Evolutionary conservation across 495 filamentous ascomycete genomes (phyloP), one percentile per base, ranked within the genome.

Genomic region (Ascobolus immersus): DNA sequence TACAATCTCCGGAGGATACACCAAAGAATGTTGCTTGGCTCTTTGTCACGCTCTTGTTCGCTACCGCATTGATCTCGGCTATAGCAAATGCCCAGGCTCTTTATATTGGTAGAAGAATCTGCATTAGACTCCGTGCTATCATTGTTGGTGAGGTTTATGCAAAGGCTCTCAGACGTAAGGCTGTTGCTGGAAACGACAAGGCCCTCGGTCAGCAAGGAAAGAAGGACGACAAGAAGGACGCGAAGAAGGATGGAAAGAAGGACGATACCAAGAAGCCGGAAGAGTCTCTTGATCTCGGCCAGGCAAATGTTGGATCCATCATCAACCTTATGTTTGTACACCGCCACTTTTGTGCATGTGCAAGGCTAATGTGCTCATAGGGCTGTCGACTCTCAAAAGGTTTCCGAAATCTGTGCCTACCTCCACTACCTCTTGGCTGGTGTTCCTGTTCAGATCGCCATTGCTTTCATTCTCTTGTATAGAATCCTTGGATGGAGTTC

Each of bases 111-210:
- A 73, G 89, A 28, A 89, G 77, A 50, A 77, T 94, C 35, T 90
- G 82, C 52, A 79, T 99, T 41, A 72, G 75, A 34, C 59, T 94
- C 22, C 76, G 84, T 23, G 81, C 89, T 17, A 80, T 99, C 43
- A 79, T 99, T 26, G 77, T 99, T 44, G 89, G 89, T 29, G 89
- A 99, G 48, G 81, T 99, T 24, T 99, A 94, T 49, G 76, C 84
- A 23, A 99, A 99, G 53, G 78, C 89, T 3, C 61, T 99, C n/a
- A 65, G 82, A 39, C 70, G 89, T 27, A 90, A 86, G 51, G 84
- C 77, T 19, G 71, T 79, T 27, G 69, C 81, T 6, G 71, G 72
- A 19, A 57, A 62, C 7, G 80, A 86, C 37, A 64, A 65, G 7
- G 56, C 64, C 11, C 58, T 81, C 12, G 76, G 75, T 7, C 48